These are phyloP conservation scores for Termitomyces sp. DNA, from an alignment of 768 basidiomycete genomes.

Conservation along the genomic window DNA sequence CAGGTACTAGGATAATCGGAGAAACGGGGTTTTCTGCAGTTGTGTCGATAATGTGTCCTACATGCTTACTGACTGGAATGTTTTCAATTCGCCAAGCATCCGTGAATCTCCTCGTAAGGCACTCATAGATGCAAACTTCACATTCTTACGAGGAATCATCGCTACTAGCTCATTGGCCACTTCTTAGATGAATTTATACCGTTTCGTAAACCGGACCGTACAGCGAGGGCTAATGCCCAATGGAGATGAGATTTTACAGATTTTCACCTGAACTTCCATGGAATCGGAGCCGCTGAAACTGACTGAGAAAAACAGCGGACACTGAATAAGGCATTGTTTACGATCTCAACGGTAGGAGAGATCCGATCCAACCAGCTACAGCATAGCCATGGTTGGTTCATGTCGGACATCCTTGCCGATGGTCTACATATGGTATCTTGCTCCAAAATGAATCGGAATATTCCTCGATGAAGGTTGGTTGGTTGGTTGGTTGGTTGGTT, in stretches of 20 bases:
- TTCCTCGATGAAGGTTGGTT: neutral
- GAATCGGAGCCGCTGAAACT: neutral
- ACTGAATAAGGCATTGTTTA: neutral
- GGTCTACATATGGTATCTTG: neutral
- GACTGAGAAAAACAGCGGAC: neutral
- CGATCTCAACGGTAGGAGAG: neutral
- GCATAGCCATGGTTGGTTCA: neutral
- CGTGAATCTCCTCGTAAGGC: neutral
- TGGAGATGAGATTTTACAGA: neutral
- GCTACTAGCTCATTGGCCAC: too few relatives aligned
- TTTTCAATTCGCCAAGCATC: neutral
- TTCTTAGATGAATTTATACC: too few relatives aligned
- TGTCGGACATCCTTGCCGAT: neutral
- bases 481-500: too few relatives aligned
- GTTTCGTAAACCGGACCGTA: neutral
- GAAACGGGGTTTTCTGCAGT: neutral
- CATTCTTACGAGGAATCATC: neutral
- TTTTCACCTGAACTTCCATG: neutral
- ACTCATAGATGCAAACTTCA: neutral
- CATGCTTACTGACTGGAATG: neutral
- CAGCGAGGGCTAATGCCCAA: neutral
- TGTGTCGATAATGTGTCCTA: neutral
- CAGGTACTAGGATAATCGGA: neutral
- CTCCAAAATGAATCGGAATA: neutral
- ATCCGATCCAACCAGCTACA: neutral